Evolutionary conservation across 2,329 filamentous ascomycete species (phyloP).

Genomic region (Capronia coronata): DNA sequence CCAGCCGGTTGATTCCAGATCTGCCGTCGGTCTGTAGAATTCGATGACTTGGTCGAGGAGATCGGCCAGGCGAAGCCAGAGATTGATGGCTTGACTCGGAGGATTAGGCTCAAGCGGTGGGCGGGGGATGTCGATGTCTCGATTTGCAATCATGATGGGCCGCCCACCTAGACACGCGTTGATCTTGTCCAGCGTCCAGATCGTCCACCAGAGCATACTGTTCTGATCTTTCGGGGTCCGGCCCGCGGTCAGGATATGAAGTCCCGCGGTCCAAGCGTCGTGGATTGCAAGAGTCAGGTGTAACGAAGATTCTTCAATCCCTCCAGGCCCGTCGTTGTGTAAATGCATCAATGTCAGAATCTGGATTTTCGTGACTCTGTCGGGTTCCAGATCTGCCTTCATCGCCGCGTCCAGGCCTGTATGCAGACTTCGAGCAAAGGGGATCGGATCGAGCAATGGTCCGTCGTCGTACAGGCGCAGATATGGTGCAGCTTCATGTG

Average conservation of each 20-base stretch:
- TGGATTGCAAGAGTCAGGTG: slow-evolving; percentile 39
- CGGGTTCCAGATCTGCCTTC: slow-evolving; percentile 35
- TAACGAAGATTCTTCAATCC: slow-evolving; percentile 37
- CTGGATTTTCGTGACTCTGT: slow-evolving; percentile 36
- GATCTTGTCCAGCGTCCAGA: slow-evolving; percentile 40
- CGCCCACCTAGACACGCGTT: slow-evolving; percentile 39
- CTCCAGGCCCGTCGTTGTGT: slow-evolving; percentile 38
- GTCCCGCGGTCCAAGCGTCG: slow-evolving; percentile 36
- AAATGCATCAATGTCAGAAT: slow-evolving; percentile 37
- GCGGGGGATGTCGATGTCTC: slow-evolving; percentile 36
- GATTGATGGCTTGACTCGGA: slow-evolving; percentile 31
- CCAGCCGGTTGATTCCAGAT: slow-evolving; percentile 34
- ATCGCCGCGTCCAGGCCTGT: slow-evolving; percentile 35
- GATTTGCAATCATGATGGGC: slow-evolving; percentile 36
- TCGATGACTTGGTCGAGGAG: slow-evolving; percentile 37
- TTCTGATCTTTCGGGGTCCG: slow-evolving; percentile 30
- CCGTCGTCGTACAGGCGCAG: slow-evolving; percentile 32
- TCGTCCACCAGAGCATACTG: slow-evolving; percentile 36
- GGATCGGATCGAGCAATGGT: slow-evolving; percentile 32
- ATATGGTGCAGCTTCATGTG: slow-evolving; percentile 31
- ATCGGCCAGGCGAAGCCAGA: slow-evolving; percentile 37
- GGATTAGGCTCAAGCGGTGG: slow-evolving; percentile 24
- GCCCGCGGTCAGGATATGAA: slow-evolving; percentile 37
- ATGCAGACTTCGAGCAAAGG: slow-evolving; percentile 37
- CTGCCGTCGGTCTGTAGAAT: slow-evolving; percentile 36